A percentile compares a stretch with the other conserved stretches of the same genome.
These are phyloP conservation scores for Cutaneotrichosporon cutaneum DNA, from an alignment of 1,284 basidiomycete genomes.

Conservation along the genomic window DNA sequence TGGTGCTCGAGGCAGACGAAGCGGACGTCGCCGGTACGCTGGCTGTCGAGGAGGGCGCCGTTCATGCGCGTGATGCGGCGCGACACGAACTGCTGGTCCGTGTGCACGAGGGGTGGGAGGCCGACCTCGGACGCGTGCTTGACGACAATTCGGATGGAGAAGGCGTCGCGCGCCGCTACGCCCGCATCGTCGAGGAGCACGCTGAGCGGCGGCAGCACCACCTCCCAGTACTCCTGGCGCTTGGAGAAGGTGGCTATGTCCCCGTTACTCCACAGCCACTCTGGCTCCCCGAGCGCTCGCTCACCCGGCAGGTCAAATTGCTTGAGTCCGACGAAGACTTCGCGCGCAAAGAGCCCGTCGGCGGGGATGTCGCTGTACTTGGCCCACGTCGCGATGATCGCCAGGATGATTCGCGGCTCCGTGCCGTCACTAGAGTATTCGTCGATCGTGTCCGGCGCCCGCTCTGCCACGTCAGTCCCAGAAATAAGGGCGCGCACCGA, in stretches of 20 bases:
- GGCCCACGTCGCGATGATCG: conserved; percentile 25
- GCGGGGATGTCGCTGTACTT: conserved; percentile 21
- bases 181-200: conserved; percentile 61
- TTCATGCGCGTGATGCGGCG: conserved; percentile 20
- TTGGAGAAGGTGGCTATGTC: conserved; percentile 65
- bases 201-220: conserved; percentile 64
- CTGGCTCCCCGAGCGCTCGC: conserved; percentile 63
- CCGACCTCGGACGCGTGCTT: conserved; percentile 60
- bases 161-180: conserved; percentile 64
- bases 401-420: conserved; percentile 25
- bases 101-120: conserved; percentile 57
- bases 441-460: conserved; percentile 6
- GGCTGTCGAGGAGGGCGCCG: conserved; percentile 32
- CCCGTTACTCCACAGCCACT: conserved; percentile 71
- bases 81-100: conserved; percentile 56
- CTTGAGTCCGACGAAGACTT: conserved; percentile 71
- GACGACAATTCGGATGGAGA: conserved; percentile 63
- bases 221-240: conserved; percentile 71
- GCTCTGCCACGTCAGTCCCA: conserved; percentile 19
- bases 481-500: conserved; percentile 28
- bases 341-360: conserved; percentile 59
- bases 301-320: conserved; percentile 63
- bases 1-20: conserved; percentile 66
- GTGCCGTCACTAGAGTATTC: neutral
- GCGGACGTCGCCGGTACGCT: conserved; percentile 59